Evolutionary conservation across 148 eudicot genomes (phyloP).

Genomic region (Pharnaceum exiguum): DNA sequence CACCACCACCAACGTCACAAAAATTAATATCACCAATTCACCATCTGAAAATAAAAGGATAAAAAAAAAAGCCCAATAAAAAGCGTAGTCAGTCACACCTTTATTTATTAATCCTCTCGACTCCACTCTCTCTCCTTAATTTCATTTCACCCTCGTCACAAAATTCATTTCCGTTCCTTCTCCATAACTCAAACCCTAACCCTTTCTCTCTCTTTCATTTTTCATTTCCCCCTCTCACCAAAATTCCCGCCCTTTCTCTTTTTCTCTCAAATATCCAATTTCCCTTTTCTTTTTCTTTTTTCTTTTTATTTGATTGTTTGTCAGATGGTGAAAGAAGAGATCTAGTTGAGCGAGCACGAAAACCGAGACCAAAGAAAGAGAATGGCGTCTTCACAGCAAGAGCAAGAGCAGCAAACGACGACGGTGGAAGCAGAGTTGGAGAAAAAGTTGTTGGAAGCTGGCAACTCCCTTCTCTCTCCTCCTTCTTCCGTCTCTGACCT

Average conservation of each 20-base stretch:
- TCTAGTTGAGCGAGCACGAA: conserved; percentile 1
- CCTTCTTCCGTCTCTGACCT: conserved; percentile 44
- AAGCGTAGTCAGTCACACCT: no score
- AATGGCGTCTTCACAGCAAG: conserved; percentile 31
- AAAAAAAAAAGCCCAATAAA: no score
- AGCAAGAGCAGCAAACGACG: conserved; percentile 25
- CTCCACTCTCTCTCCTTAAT: not conserved
- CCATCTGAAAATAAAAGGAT: no score
- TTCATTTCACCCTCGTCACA: not conserved
- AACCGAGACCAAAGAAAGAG: not conserved
- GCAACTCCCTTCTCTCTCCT: conserved; percentile 43
- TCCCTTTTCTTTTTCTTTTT: not conserved
- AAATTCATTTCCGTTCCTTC: conserved; percentile 23
- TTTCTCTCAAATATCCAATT: not conserved
- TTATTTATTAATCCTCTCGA: conserved; percentile 4
- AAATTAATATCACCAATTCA: no score
- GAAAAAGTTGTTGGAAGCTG: conserved; percentile 42
- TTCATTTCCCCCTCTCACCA: not conserved
- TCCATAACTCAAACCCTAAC: conserved; percentile 20
- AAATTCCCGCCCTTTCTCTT: not conserved
- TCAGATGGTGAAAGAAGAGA: conserved; percentile 18
- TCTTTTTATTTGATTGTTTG: not conserved
- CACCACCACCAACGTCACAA: no score
- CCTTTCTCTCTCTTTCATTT: not conserved
- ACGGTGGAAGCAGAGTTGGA: conserved; percentile 42